Evolutionary conservation across 371 early-diverging fungal species (phyloP).

Genomic region (Circinella minor): DNA sequence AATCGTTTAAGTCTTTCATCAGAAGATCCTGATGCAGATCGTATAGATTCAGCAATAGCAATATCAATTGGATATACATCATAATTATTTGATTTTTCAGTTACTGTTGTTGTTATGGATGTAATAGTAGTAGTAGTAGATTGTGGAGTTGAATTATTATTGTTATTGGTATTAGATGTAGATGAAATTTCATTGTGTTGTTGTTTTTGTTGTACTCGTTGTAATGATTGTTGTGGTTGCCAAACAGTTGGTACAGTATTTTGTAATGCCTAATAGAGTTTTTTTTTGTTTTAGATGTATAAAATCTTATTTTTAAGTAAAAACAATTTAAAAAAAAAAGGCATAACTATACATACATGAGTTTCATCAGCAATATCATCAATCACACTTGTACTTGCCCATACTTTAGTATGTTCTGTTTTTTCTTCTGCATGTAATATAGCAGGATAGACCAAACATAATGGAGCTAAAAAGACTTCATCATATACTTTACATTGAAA

Average conservation of each 20-base stretch:
- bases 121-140: constrained; percentile 3
- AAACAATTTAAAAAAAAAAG: neutral
- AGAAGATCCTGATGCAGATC: constrained; percentile 58
- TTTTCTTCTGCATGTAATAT: constrained; percentile 37
- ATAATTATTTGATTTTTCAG: constrained; percentile 16
- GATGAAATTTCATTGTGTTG: neutral
- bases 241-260: constrained; percentile 13
- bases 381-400: constrained; percentile 30
- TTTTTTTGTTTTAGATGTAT: too few species aligned
- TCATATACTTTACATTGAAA: constrained; percentile 88
- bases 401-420: constrained; percentile 20
- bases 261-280: too few species aligned
- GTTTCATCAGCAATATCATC: constrained; percentile 45
- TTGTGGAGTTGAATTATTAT: constrained; percentile 8
- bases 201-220: neutral
- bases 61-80: constrained; percentile 69
- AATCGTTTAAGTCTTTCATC: constrained; percentile 76
- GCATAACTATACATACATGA: constrained; percentile 21
- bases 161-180: constrained; percentile 7
- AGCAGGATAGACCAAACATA: constrained; percentile 65
- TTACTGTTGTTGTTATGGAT: neutral
- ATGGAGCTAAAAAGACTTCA: constrained; percentile 81
- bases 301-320: too few species aligned
- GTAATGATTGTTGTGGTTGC: constrained; percentile 12
- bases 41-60: constrained; percentile 80